Evolutionary conservation across 2,329 filamentous ascomycete species (phyloP), one percentile per base, ranked within the genome.

Genomic region (Elsinoe arachidis): DNA sequence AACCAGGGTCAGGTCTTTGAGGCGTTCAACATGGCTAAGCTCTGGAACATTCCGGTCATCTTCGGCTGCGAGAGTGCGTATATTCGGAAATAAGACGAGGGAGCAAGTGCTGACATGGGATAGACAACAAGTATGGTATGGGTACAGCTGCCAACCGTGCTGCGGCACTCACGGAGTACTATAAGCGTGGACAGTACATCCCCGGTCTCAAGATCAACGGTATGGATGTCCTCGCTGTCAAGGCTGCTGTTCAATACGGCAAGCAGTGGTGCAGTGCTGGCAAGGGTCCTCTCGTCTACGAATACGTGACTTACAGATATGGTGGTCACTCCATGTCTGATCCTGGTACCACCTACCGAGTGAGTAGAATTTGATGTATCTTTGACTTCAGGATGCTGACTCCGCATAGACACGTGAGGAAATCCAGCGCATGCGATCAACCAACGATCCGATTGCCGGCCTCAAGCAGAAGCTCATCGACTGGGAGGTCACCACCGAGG

Each of bases 101-200:
- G 14, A n/a, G 21, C 10, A 15, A 15, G 1, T 39, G 43, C 67
- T 69, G 53, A 69, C 60, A 17, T 4, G 21, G 34, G 30, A 26
- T 59, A 96, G 91, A 99, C 84, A 99, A 99, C 87, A 99, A 99
- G 79, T 99, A 99, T 74, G 93, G 93, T 75, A 99, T 99, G 93
- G 93, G 93, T 78, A 99, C 93, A 63, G 88, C 93, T 61, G 92
- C 93, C 65, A 86, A 87, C 76, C 90, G 93, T 69, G 91, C 93
- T 61, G 92, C 93, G 60, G 93, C 93, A 68, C 78, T 96, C 72
- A 97, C 93, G 74, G 93, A 99, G 76, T 99, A 99, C 86, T 97
- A 99, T 85, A 97, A 97, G 86, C 92, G 93, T 78, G 93, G 93
- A 65, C 93, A 99, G 79, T 99, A 97, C 81, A 99, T 99, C 66